Evolutionary conservation across 352 stramenopile genomes (phyloP).

Genomic region (Peronospora farinosa): DNA sequence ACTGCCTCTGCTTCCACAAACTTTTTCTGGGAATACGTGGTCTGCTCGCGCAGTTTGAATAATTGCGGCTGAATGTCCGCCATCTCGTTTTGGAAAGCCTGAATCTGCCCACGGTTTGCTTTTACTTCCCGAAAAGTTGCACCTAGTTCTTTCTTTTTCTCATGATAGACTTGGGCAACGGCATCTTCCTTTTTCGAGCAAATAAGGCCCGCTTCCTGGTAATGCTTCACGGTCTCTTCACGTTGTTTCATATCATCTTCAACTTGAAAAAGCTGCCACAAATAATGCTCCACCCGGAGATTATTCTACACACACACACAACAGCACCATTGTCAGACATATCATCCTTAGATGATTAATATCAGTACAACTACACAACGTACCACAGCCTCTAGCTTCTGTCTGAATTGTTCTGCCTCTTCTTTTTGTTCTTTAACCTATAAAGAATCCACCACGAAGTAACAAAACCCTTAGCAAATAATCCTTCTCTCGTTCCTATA

Average conservation of each 20-base stretch:
- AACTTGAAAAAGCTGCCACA: constrained; percentile 95
- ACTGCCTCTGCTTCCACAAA: constrained; percentile 43
- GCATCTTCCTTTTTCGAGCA: constrained; percentile 48
- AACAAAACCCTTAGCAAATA: neutral
- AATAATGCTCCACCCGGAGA: constrained; percentile 88
- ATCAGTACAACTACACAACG: constrained; percentile 1
- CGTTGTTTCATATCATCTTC: constrained; percentile 84
- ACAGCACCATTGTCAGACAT: neutral
- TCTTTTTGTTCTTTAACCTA: constrained; percentile 93
- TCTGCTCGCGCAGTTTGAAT: constrained; percentile 85
- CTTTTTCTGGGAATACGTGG: constrained; percentile 76
- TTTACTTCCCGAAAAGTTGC: constrained; percentile 52
- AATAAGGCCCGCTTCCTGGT: constrained; percentile 37
- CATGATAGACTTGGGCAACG: constrained; percentile 39
- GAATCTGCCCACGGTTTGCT: constrained; percentile 55
- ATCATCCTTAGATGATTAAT: too few relatives aligned
- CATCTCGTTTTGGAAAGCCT: constrained; percentile 80
- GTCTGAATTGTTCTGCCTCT: constrained; percentile 82
- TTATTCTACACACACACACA: constrained; percentile 34
- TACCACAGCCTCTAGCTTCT: constrained; percentile 64
- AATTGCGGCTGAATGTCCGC: constrained; percentile 66
- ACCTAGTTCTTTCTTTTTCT: constrained; percentile 73
- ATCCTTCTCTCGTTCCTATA: neutral
- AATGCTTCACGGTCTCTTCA: constrained; percentile 62
- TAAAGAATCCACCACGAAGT: neutral